These are phyloP conservation scores for Termitomyces bulborhizus DNA, from an alignment of 768 basidiomycete genomes.

Conservation along the genomic window DNA sequence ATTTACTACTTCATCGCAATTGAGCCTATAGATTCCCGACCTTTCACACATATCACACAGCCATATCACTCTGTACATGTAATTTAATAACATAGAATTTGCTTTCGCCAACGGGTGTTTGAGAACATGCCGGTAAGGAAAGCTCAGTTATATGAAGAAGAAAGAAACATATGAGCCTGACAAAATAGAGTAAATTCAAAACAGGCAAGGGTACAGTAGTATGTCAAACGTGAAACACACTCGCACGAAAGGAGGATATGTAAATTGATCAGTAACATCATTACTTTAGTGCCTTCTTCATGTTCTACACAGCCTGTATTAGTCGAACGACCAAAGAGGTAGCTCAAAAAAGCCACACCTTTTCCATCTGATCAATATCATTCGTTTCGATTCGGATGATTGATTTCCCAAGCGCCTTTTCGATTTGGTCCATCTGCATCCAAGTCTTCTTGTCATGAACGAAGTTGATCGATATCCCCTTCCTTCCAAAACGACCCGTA, in stretches of 20 bases:
- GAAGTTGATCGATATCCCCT: conserved; percentile 96
- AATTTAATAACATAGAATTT: conserved; percentile 11
- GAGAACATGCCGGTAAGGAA: too few species aligned
- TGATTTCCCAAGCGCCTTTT: conserved; percentile 66
- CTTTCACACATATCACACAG: conserved; percentile 3
- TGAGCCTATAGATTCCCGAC: conserved; percentile 8
- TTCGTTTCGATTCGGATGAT: conserved; percentile 86
- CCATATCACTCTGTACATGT: conserved; percentile 4
- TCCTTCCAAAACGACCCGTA: conserved; percentile 96
- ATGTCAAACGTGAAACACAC: not conserved
- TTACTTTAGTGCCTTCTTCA: conserved; percentile 77
- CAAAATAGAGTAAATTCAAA: not conserved
- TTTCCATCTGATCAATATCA: conserved; percentile 92
- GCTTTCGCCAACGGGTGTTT: conserved; percentile 2
- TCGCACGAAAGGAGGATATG: not conserved
- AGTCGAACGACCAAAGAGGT: not conserved
- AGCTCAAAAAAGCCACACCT: conserved; percentile 35
- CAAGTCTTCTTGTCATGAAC: conserved; percentile 88
- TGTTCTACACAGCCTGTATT: conserved; percentile 43
- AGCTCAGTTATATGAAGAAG: not conserved
- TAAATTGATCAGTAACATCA: conserved; percentile 20
- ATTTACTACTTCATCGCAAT: conserved; percentile 2
- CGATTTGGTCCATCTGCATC: conserved; percentile 86
- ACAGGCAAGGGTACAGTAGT: not conserved
- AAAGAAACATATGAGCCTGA: not conserved